phyloP scores from a whole-genome alignment of 1,139 yeast genomes.

The Yamadazyma spencermartinsiae region DNA sequence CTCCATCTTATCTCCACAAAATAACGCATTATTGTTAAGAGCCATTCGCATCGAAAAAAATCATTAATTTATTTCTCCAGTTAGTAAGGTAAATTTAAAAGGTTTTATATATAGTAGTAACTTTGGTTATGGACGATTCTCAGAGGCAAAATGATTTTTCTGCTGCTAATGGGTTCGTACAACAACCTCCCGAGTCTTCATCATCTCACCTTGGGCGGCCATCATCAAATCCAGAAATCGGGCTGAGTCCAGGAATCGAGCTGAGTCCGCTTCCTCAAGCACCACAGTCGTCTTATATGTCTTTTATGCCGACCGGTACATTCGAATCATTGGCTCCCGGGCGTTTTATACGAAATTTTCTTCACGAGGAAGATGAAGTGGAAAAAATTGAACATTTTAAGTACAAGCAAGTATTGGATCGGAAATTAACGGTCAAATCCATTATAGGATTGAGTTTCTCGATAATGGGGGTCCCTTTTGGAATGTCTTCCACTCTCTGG shows the following conservation, averaged over 20 bases:
- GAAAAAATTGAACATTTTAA: constrained; percentile 69
- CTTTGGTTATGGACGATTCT: neutral
- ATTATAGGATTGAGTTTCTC: constrained; percentile 75
- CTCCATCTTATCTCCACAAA: neutral
- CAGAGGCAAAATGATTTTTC: neutral
- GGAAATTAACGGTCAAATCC: constrained; percentile 65
- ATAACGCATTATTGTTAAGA: neutral
- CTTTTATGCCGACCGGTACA: constrained; percentile 17
- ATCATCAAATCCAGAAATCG: neutral
- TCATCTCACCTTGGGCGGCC: neutral
- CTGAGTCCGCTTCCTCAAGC: constrained; percentile 8
- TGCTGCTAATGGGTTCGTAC: neutral
- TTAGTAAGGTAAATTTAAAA: neutral
- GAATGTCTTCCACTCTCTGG: constrained; percentile 68
- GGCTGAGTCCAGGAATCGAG: too few species aligned
- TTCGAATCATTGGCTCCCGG: constrained; percentile 21
- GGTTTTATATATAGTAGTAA: neutral
- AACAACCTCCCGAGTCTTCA: neutral
- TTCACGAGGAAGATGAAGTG: constrained; percentile 39
- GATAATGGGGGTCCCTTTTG: constrained; percentile 77
- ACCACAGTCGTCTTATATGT: constrained; percentile 21
- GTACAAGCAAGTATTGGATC: constrained; percentile 66
- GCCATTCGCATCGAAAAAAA: neutral
- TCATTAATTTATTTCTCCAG: neutral
- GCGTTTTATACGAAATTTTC: constrained; percentile 20